phyloP scores from a whole-genome alignment of 768 basidiomycete species.

The Mycena alexandri region DNA sequence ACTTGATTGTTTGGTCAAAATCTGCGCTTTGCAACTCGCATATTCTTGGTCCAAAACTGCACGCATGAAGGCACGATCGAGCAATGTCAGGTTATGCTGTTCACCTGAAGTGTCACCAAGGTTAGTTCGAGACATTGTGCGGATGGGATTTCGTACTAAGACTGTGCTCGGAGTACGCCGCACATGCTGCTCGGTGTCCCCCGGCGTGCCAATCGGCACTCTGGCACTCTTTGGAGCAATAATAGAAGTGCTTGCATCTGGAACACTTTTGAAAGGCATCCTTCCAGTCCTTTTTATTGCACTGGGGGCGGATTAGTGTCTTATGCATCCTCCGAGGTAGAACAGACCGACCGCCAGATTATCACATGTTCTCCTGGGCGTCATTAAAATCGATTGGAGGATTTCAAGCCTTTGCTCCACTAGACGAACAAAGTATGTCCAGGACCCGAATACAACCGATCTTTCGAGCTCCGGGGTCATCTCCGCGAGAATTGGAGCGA shows the following conservation, averaged over 20 bases:
- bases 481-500: background rate
- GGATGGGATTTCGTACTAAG: background rate
- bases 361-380: background rate
- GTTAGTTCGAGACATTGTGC: no score
- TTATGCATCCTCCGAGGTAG: background rate
- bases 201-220: conserved; percentile 9
- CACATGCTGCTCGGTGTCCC: background rate
- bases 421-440: background rate
- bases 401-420: background rate
- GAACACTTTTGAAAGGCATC: conserved; percentile 1
- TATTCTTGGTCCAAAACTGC: conserved; percentile 8
- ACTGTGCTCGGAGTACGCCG: background rate
- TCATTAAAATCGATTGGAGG: background rate
- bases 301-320: background rate
- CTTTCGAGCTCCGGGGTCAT: background rate
- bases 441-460: background rate
- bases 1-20: background rate
- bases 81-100: background rate
- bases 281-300: background rate
- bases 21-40: background rate
- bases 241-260: conserved; percentile 1
- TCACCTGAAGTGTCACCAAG: background rate
- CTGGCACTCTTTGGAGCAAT: conserved; percentile 21
- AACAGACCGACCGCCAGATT: conserved; percentile 7
- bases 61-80: conserved; percentile 17